Percentiles rank a stretch among this genome's conserved stretches.
These are phyloP conservation scores for Teratosphaeria pseudoeucalypti DNA, from an alignment of 2,329 filamentous ascomycete genomes.

Conservation along the genomic window DNA sequence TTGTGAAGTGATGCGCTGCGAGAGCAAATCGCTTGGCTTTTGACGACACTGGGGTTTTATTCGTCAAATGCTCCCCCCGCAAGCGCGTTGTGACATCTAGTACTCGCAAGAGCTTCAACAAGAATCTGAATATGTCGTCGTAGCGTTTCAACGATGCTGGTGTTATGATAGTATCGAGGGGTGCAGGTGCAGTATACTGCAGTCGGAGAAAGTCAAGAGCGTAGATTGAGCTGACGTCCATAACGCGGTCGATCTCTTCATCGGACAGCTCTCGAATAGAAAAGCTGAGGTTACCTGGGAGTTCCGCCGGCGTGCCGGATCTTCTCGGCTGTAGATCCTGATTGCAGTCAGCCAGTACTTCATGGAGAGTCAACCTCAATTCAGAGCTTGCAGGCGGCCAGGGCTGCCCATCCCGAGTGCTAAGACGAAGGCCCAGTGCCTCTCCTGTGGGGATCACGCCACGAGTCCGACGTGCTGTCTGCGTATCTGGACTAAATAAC, in stretches of 20 bases:
- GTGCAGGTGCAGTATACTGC: slow-evolving; percentile 66
- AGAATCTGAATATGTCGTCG: slow-evolving; percentile 70
- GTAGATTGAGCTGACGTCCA: slow-evolving; percentile 71
- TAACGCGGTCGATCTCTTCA: slow-evolving; percentile 70
- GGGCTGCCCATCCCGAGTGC: slow-evolving; percentile 53
- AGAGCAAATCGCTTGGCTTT: slow-evolving; percentile 46
- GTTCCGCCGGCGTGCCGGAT: slow-evolving; percentile 14
- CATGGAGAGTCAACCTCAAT: slow-evolving; percentile 78
- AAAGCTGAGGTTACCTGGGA: slow-evolving; percentile 48
- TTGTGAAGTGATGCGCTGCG: slow-evolving; percentile 72
- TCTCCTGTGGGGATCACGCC: slow-evolving; percentile 60
- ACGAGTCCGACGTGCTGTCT: slow-evolving; percentile 62
- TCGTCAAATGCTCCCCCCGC: background rate
- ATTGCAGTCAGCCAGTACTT: slow-evolving; percentile 69
- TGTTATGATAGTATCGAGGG: slow-evolving; percentile 65
- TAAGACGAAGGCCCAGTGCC: slow-evolving; percentile 71
- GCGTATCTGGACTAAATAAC: slow-evolving; percentile 73
- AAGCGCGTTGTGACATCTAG: slow-evolving; percentile 41
- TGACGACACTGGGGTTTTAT: too few species aligned
- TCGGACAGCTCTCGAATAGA: slow-evolving; percentile 69
- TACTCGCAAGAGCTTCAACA: slow-evolving; percentile 70
- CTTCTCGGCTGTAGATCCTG: slow-evolving; percentile 16
- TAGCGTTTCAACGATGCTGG: slow-evolving; percentile 63
- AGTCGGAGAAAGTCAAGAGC: slow-evolving; percentile 89
- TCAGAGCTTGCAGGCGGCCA: slow-evolving; percentile 96